Percentiles rank a stretch among this genome's conserved stretches.
Conservation (phyloP, 2,329 filamentous ascomycete genomes). For the Gaeumannomyces tritici region DNA sequence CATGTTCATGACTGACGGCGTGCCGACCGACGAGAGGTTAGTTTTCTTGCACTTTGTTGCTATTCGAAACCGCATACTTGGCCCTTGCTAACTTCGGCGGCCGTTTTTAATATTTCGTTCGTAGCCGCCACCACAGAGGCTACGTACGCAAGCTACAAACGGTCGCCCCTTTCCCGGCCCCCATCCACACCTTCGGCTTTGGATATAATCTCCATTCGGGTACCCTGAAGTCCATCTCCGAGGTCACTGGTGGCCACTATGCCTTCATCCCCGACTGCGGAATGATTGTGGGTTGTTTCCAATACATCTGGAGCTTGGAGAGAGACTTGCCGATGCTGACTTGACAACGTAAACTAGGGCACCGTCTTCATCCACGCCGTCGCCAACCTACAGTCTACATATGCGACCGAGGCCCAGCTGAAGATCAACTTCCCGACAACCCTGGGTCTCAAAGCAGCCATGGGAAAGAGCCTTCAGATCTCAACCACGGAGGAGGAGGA, state of each 20-base stretch:
- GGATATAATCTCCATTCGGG: constrained; percentile 39
- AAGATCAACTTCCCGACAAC: constrained; percentile 25
- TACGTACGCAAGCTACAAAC: constrained; percentile 44
- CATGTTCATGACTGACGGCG: constrained; percentile 45
- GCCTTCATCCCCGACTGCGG: constrained; percentile 52
- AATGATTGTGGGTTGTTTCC: constrained; percentile 33
- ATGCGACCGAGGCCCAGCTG: constrained; percentile 36
- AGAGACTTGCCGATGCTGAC: constrained; percentile 2
- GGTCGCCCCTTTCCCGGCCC: constrained; percentile 28
- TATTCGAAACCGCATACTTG: neutral
- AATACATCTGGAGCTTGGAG: neutral
- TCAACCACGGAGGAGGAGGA: too few species aligned
- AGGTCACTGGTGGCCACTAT: constrained; percentile 47
- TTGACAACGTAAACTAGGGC: constrained; percentile 21
- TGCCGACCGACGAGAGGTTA: constrained; percentile 44
- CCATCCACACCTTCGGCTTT: constrained; percentile 45
- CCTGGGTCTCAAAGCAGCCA: constrained; percentile 27
- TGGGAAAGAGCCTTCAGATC: constrained; percentile 24
- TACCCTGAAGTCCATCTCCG: constrained; percentile 49
- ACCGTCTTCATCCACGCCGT: constrained; percentile 54
- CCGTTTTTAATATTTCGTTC: neutral
- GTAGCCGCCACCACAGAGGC: constrained; percentile 33
- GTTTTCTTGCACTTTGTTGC: constrained; percentile 7
- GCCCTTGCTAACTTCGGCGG: neutral
- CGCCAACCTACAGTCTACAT: constrained; percentile 51